These are phyloP conservation scores for Trichophyton verrucosum DNA, from an alignment of 2,329 filamentous ascomycete species.

Conservation along the genomic window DNA sequence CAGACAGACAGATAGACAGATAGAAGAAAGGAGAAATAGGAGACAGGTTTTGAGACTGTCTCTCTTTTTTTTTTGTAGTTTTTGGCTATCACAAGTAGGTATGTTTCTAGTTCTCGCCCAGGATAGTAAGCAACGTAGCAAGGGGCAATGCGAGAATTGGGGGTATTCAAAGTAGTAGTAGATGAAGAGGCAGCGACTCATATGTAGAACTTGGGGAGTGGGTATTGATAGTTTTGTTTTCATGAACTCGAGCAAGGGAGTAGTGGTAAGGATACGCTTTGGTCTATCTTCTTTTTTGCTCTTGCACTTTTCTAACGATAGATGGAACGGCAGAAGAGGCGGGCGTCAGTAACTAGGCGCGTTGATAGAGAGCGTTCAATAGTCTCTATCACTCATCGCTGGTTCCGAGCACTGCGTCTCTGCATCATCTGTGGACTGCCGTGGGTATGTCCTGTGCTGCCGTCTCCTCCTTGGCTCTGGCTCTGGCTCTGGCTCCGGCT, in stretches of 20 bases:
- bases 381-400: background rate
- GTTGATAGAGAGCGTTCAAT: background rate
- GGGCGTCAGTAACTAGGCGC: background rate
- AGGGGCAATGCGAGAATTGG: background rate
- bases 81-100: background rate
- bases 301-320: background rate
- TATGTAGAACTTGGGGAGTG: too few species aligned
- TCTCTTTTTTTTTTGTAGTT: background rate
- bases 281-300: background rate
- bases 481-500: constrained; percentile 5
- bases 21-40: background rate
- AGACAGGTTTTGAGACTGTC: background rate
- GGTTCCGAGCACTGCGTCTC: constrained; percentile 1
- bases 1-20: too few species aligned
- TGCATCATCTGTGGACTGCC: background rate
- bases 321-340: background rate
- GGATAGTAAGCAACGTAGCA: background rate
- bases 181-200: background rate
- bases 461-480: constrained; percentile 11
- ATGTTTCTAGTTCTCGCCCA: background rate
- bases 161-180: background rate
- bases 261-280: background rate
- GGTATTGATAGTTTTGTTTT: background rate
- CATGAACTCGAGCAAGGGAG: background rate
- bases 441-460: constrained; percentile 9